Evolutionary conservation across 140 eudicot genomes (phyloP), one percentile per base, ranked within the genome.

Genomic region (Oenanthe javanica): DNA sequence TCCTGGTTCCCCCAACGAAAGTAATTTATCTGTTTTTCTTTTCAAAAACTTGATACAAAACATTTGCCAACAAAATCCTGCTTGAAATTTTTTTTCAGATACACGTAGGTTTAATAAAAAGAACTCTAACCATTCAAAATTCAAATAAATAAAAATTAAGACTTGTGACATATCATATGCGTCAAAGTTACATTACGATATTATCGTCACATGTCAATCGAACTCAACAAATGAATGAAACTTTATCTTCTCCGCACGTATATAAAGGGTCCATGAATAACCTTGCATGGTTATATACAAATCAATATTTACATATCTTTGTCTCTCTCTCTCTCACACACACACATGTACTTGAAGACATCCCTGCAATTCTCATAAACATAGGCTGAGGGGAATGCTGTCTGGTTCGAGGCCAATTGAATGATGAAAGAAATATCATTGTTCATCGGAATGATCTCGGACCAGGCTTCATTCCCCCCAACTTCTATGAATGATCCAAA

Each of bases 381-480:
- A 74, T 74, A 6, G 18, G 89, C 83, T 91, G 89, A 75, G 87
- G 97, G 89, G 98, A 81, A 89, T 93, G 98, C 21, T 82, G 90
- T 83, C 89, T 89, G 97, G 87, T 84, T 69, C 91, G 93, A 91
- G 84, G 85, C 86, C 92, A 75, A 76, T 84, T 84, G 15, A 18
- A 15, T 3, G 3, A 16, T 46, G 40, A 42, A 21, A 12, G n/a
- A 46, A 21, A 51, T n/a, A 31, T 31, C 36, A 5, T 14, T 9
- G 18, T 77, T 50, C 46, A 46, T 51, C 15, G 18, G 86, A 82
- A 70, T 83, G 89, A 77, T 86, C 85, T 84, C 98, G 98, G 95
- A 93, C 98, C 98, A 93, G 97, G 90, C 98, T 91, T 91, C 98
- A 91, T 93, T 93, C 98, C 98, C 94, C 89, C 80, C 90, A 93